Percentiles rank a stretch among this genome's conserved stretches.
phyloP scores from a whole-genome alignment of 768 basidiomycete genomes.

The Psilocybe tampanensis region DNA sequence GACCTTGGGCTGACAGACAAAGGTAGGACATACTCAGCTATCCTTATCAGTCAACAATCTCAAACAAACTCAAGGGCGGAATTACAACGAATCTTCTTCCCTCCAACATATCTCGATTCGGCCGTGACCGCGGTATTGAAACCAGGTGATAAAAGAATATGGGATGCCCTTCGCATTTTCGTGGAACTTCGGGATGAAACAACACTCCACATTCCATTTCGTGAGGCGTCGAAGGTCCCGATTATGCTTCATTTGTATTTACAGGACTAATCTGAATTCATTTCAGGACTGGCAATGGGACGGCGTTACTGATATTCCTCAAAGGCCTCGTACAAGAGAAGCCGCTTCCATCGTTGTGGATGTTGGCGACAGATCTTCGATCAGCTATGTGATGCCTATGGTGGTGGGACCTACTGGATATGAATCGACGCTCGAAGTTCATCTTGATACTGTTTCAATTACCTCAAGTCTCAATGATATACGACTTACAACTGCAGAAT shows the following conservation, averaged over 20 bases:
- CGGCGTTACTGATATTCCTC: constrained; percentile 47
- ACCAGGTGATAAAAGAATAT: constrained; percentile 80
- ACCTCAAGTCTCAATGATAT: constrained; percentile 91
- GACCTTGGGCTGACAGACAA: constrained; percentile 97
- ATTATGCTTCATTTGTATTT: background rate
- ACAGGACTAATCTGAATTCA: background rate
- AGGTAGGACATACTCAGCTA: constrained; percentile 42
- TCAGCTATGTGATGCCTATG: constrained; percentile 86
- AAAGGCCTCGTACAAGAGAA: constrained; percentile 59
- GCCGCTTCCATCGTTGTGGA: constrained; percentile 72
- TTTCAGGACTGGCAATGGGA: constrained; percentile 94
- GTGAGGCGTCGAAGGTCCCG: constrained; percentile 86
- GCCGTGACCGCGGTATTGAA: constrained; percentile 58
- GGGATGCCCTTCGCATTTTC: constrained; percentile 81
- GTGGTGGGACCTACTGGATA: constrained; percentile 74
- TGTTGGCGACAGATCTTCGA: constrained; percentile 80
- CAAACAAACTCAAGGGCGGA: constrained; percentile 55
- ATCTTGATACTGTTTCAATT: constrained; percentile 76
- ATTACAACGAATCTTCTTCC: constrained; percentile 84
- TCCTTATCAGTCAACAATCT: constrained; percentile 6
- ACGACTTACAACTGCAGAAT: constrained; percentile 72
- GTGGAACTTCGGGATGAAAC: constrained; percentile 81
- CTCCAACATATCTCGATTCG: constrained; percentile 70
- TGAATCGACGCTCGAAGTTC: constrained; percentile 76
- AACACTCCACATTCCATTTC: constrained; percentile 82